Conservation (phyloP, 228 moss, liverwort and hornwort species). For the Sphagnum fallax region DNA sequence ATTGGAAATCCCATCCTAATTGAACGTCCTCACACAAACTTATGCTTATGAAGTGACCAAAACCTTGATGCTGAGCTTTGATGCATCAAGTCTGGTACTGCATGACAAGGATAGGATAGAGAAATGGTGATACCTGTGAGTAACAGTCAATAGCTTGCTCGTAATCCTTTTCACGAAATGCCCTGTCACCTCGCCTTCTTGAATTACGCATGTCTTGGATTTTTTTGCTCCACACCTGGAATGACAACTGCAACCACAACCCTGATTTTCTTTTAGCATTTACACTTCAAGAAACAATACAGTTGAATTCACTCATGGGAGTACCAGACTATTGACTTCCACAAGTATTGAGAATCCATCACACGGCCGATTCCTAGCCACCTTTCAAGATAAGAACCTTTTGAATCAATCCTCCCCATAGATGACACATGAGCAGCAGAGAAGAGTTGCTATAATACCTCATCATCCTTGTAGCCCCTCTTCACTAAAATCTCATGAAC, state of each 20-base stretch:
- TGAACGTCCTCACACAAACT: no score
- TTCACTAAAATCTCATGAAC: conserved; percentile 91
- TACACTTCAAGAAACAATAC: not conserved
- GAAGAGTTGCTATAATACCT: conserved; percentile 13
- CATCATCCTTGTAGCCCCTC: conserved; percentile 93
- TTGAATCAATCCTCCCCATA: no score
- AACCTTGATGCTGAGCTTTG: no score
- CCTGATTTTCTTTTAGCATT: not conserved
- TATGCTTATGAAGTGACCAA: no score
- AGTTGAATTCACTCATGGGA: not conserved
- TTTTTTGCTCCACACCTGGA: conserved; percentile 71
- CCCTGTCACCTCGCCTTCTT: conserved; percentile 53
- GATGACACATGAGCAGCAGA: no score
- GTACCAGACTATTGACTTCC: not conserved
- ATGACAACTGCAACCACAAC: conserved; percentile 36
- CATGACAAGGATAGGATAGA: no score
- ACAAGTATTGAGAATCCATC: no score
- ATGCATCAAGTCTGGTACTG: no score
- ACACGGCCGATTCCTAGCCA: no score
- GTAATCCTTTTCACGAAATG: conserved; percentile 62
- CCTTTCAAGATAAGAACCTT: no score
- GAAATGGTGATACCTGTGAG: conserved; percentile 28
- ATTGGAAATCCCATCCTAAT: no score
- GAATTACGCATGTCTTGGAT: conserved; percentile 72
- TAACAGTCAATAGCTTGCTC: conserved; percentile 62